Base-by-base conservation (phyloP, 495 filamentous ascomycete species). In the Cairneyella variabilis region DNA sequence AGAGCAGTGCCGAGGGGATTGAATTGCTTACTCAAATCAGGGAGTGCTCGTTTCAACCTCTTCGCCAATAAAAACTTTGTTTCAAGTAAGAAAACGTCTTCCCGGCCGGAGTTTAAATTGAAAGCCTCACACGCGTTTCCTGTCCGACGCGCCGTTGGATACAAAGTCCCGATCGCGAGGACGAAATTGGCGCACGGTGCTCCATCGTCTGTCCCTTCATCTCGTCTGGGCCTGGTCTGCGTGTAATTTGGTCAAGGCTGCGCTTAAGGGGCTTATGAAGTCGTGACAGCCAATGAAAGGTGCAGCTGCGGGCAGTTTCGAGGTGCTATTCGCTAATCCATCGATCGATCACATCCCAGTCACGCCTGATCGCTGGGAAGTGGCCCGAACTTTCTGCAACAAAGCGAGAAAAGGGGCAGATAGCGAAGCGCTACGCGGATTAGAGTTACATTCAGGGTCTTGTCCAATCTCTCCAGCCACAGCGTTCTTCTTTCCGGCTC, bases 21-120 rank as follows among this genome's bases (percentile, higher is more conserved):
- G n/a, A n/a, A n/a, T n/a, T n/a, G n/a, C n/a, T n/a, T n/a, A n/a
- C n/a, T n/a, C n/a, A n/a, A n/a, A n/a, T n/a, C n/a, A n/a, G n/a
- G n/a, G n/a, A n/a, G n/a, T n/a, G n/a, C n/a, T n/a, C n/a, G n/a
- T n/a, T n/a, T n/a, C n/a, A n/a, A n/a, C n/a, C n/a, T n/a, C n/a
- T n/a, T n/a, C n/a, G n/a, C n/a, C n/a, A n/a, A n/a, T n/a, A n/a
- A n/a, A n/a, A n/a, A n/a, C n/a, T n/a, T n/a, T n/a, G n/a, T n/a
- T n/a, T n/a, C n/a, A n/a, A n/a, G n/a, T n/a, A n/a, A n/a, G n/a
- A n/a, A n/a, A n/a, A n/a, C n/a, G n/a, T n/a, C n/a, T n/a, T n/a
- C n/a, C n/a, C n/a, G n/a, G n/a, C n/a, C n/a, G n/a, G 38, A 41
- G 4, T 20, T 41, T 41, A 41, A 41, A 41, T 41, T 39, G 38